A percentile compares a stretch with the other conserved stretches of the same genome.
phyloP scores from a whole-genome alignment of 805 yeast genomes.

The Kodamaea nitidulidarum region DNA sequence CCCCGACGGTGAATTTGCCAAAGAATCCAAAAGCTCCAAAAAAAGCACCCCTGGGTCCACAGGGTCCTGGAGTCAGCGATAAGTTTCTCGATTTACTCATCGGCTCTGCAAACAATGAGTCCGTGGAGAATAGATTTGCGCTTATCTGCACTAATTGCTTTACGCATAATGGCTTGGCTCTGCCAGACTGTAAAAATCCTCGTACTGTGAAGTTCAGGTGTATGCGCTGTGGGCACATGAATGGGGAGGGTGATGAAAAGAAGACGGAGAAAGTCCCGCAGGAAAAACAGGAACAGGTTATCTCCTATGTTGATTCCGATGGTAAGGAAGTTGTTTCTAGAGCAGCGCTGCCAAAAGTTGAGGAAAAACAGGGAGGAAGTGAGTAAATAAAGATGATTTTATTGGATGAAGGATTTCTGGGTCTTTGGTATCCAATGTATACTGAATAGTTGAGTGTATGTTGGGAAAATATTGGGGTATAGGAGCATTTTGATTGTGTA shows the following conservation, averaged over 20 bases:
- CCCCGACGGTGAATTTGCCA: not conserved
- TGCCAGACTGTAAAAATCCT: slow-evolving; percentile 56
- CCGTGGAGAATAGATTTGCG: slow-evolving; percentile 59
- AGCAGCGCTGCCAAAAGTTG: not conserved
- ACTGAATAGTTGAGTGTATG: too few species aligned
- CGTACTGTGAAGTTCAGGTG: slow-evolving; percentile 52
- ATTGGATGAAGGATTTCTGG: too few species aligned
- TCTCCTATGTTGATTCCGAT: not conserved
- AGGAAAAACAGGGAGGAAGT: too few species aligned
- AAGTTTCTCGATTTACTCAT: slow-evolving; percentile 34
- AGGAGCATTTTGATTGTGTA: too few species aligned
- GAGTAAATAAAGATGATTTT: too few species aligned
- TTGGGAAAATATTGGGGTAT: too few species aligned
- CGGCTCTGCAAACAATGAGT: slow-evolving; percentile 62
- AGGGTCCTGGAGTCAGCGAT: slow-evolving; percentile 25
- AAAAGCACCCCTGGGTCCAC: not conserved
- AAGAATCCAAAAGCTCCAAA: not conserved
- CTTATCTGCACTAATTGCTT: slow-evolving; percentile 65
- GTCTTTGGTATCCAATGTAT: too few species aligned
- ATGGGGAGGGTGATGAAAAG: slow-evolving; percentile 15
- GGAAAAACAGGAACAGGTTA: not conserved
- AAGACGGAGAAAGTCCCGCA: not conserved
- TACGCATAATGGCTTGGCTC: slow-evolving; percentile 77
- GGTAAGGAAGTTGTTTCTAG: not conserved
- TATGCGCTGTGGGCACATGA: slow-evolving; percentile 55